Base-by-base conservation (phyloP, 2,329 filamentous ascomycete species). In the Alternaria sp. region DNA sequence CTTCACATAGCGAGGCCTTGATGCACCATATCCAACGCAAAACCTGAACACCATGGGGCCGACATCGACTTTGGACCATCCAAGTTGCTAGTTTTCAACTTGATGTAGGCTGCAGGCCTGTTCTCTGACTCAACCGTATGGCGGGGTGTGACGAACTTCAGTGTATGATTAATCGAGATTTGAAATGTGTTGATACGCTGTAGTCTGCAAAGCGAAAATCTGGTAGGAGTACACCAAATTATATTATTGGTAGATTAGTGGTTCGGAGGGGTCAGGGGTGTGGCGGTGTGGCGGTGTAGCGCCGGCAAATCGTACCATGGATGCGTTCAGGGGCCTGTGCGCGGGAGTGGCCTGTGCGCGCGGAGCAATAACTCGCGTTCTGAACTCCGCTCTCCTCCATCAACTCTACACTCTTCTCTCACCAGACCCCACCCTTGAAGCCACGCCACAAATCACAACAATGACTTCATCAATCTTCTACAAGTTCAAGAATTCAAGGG, bases 401-500 rank as follows among this genome's bases (percentile, higher is more conserved):
- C 59, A 45, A 17, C 55, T 46, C 46, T 49, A 51, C 64, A 61
- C 59, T 55, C 52, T 49, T 54, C 63, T 50, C 57, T 58, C 64
- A 61, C 62, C 49, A 47, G 46, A 55, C 40, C 57, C 44, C 52
- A 56, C 36, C 10, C 58, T 12, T 50, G 57, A 51, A 49, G 60
- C 59, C 49, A 58, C 32, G 51, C 25, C 52, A 57, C 63, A 59
- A 55, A 45, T 47, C 70, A 63, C 67, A 64, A 97, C 66, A 63
- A 97, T 97, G 94, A 89, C 93, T 79, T 97, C 96, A 61, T 98
- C 94, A 71, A 96, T 99, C 78, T 98, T 97, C 84, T 99, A 97
- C 92, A 97, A 97, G 84, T 99, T 99, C 90, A 98, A 97, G 84
- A 98, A 95, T 73, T 93, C 96, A 80, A 97, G 93, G 84, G 96